Base-by-base conservation (phyloP, 176 grass and related monocot species). In the Rhynchospora pubera region DNA sequence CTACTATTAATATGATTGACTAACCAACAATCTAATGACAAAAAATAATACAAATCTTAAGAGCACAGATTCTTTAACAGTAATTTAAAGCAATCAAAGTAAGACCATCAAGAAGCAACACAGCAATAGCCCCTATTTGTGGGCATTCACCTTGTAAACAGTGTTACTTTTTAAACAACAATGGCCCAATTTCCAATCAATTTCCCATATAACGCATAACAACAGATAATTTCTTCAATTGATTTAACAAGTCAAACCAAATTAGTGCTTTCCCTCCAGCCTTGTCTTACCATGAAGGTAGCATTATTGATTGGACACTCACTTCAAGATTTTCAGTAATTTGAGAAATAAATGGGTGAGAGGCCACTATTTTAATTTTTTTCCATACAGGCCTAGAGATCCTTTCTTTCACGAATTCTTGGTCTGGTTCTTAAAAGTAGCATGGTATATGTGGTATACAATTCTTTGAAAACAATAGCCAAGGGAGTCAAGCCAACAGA, bases 391-490 rank as follows among this genome's bases (percentile, higher is more conserved):
- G 32, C 26, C 5, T 59, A 57, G 48, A 60, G 39, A 59, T 58
- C 28, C 15, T 79, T 39, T n/a, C 56, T 58, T 52, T 34, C 23
- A 39, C 26, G 24, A 65, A 65, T 47, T 44, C 21, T 65, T 81
- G 57, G 34, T 64, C 16, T 50, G 60, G 60, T 16, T 65, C 48
- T 19, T 34, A 80, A 80, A 51, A 79, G 5, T 18, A 46, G n/a
- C 32, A 66, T 47, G 44, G 21, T 53, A 0, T 81, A 16, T 66
- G 79, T 5, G 59, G 62, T 66, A 11, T 65, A 62, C 79, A 66
- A 62, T 52, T 82, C 44, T 53, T 82, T 82, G 18, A 53, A 66
- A 82, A 30, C 61, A 82, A 82, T 34, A 65, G 32, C 61, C 79
- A 82, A 67, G 9, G 4, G 4, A 66, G 15, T 11, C 61, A 82